phyloP scores from a whole-genome alignment of 305 asterid genomes.

The Fraxinus ornus region DNA sequence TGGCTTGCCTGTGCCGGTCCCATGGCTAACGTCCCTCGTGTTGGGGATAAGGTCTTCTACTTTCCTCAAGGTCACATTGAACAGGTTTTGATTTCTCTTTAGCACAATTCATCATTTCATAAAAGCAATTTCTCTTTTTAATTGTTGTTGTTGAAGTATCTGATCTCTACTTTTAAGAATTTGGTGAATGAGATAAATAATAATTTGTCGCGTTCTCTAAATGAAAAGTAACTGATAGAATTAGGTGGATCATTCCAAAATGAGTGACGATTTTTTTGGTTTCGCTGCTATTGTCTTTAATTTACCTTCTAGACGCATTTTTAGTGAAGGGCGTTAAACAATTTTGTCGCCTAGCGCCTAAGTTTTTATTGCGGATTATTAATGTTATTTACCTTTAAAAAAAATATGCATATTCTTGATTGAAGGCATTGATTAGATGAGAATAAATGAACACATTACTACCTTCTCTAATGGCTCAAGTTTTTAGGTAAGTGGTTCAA shows the following conservation, averaged over 20 bases:
- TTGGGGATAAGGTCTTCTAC: slow-evolving; percentile 26
- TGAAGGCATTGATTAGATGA: background rate
- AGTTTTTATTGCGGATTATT: background rate
- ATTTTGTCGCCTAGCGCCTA: background rate
- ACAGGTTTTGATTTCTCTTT: slow-evolving; percentile 20
- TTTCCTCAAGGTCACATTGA: slow-evolving; percentile 41
- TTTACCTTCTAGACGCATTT: background rate
- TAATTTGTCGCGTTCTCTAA: background rate
- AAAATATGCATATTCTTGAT: background rate
- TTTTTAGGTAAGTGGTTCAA: background rate
- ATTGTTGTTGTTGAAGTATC: background rate
- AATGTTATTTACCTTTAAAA: background rate
- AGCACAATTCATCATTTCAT: background rate
- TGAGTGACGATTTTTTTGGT: background rate
- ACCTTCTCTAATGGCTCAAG: background rate
- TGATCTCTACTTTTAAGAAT: background rate
- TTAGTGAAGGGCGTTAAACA: background rate
- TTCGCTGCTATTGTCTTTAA: background rate
- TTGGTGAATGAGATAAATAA: background rate
- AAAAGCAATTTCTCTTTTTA: background rate
- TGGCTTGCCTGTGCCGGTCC: slow-evolving; percentile 45
- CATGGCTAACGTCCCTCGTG: slow-evolving; percentile 26
- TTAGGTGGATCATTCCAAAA: background rate
- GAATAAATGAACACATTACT: background rate
- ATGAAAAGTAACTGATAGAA: background rate